Percentiles rank a stretch among this genome's conserved stretches.
These are phyloP conservation scores for Pseudofabraea citricarpa DNA, from an alignment of 2,329 filamentous ascomycete species.

Conservation along the genomic window DNA sequence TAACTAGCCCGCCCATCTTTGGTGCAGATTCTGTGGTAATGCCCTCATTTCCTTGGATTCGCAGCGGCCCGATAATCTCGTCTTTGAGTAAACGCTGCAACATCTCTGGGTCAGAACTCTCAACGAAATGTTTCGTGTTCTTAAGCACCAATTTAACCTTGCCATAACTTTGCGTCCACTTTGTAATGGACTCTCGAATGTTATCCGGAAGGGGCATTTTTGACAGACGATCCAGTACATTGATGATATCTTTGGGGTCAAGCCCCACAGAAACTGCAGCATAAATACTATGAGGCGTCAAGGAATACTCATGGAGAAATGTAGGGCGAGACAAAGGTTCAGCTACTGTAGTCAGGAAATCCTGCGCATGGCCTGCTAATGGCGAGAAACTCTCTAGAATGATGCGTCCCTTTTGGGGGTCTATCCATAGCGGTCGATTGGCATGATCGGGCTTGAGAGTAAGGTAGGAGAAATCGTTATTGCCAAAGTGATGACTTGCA, in stretches of 20 bases:
- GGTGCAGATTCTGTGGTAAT: conserved; percentile 79
- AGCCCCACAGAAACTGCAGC: conserved; percentile 94
- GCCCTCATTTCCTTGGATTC: conserved; percentile 64
- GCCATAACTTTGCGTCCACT: conserved; percentile 84
- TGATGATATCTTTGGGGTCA: conserved; percentile 83
- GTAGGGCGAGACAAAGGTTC: conserved; percentile 87
- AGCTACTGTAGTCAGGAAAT: conserved; percentile 93
- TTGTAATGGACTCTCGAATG: conserved; percentile 68
- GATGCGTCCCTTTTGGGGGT: conserved; percentile 79
- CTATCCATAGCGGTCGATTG: conserved; percentile 90
- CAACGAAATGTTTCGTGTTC: conserved; percentile 90
- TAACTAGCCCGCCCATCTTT: conserved; percentile 82
- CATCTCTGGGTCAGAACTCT: conserved; percentile 83
- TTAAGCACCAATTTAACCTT: conserved; percentile 95
- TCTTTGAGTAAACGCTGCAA: conserved; percentile 85
- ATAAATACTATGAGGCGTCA: conserved; percentile 90
- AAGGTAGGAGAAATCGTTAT: conserved; percentile 69
- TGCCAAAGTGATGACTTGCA: conserved; percentile 29
- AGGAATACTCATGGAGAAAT: conserved; percentile 87
- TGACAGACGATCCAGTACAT: conserved; percentile 79
- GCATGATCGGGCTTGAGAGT: conserved; percentile 82
- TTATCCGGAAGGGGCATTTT: conserved; percentile 83
- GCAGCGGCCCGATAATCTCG: conserved; percentile 71
- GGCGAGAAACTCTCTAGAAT: conserved; percentile 94
- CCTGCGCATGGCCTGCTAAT: conserved; percentile 79